Base-by-base conservation (phyloP, 352 stramenopile species). In the Phytophthora pistaciae region DNA sequence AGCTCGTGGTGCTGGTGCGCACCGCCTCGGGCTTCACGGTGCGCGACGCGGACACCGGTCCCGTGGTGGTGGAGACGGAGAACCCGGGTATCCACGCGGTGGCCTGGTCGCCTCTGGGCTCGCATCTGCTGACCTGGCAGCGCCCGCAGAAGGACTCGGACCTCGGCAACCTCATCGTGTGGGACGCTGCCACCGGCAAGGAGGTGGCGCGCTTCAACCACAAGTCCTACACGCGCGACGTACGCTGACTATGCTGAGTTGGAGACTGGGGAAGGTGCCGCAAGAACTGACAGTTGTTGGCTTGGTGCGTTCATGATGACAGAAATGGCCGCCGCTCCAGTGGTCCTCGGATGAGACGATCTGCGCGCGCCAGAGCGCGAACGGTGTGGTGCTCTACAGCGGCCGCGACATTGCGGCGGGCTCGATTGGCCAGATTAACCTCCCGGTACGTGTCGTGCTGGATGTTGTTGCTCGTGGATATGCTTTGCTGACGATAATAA, bases 281-380 rank as follows among this genome's bases (percentile, higher is more conserved):
- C 31, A 8, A 14, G 20, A 36, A 13, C 64, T 76, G 56, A 71
- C 33, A 16, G 11, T 21, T 18, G 31, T 10, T 62, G 25, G 16
- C 1, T 25, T 54, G 23, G 13, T 67, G 36, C 11, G 18, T 40
- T 67, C 13, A 6, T 68, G 20, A 13, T 27, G 42, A 36, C 56
- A 96, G 89, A 87, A 90, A 69, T 98, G 93, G 93, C 93, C 93
- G 18, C 93, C 88, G 57, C 74, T 98, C 20, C 88, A 98, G 68
- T 98, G 93, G 93, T 97, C 85, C 38, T 87, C 83, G 31, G 91
- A 98, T 60, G 93, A 98, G 75, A 85, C 79, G 13, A 95, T 96
- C 50, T 94, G 89, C 48, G 90, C 77, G 2, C 90, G 90, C 44
- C 84, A 92, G 72, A 94, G 85, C 36, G 79, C 75, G 3, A 94